Evolutionary conservation across 371 early-diverging fungal genomes (phyloP).

Genomic region (Lichtheimia corymbifera): DNA sequence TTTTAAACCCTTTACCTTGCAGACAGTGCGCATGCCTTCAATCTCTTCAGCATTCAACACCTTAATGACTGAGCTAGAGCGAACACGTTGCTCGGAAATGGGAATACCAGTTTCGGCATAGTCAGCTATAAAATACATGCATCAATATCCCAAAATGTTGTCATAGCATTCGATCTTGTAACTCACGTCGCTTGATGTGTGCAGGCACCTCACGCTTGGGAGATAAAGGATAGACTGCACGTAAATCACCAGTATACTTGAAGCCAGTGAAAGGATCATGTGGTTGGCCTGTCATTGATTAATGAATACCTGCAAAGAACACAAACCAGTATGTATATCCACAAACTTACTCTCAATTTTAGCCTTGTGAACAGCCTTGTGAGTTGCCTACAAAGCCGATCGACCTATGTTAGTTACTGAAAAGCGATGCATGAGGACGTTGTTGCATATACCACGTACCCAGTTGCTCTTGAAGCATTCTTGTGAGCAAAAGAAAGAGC

Average conservation of each 20-base stretch:
- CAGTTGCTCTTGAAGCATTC: conserved; percentile 19
- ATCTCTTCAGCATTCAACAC: conserved; percentile 73
- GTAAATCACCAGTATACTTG: conserved; percentile 80
- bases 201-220: conserved; percentile 79
- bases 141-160: conserved; percentile 4
- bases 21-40: conserved; percentile 80
- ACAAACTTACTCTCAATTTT: conserved; percentile 33
- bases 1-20: conserved; percentile 49
- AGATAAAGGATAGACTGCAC: conserved; percentile 88
- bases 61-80: conserved; percentile 66
- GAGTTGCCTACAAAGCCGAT: conserved; percentile 4
- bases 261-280: conserved; percentile 54
- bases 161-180: not conserved
- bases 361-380: conserved; percentile 50
- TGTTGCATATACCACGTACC: conserved; percentile 2
- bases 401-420: not conserved
- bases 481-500: conserved; percentile 86
- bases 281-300: conserved; percentile 29
- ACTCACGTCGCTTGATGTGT: conserved; percentile 67
- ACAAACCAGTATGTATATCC: too few relatives aligned
- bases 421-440: too few relatives aligned
- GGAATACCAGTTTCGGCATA: conserved; percentile 79
- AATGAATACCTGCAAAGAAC: too few relatives aligned
- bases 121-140: conserved; percentile 57
- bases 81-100: conserved; percentile 66